Base-by-base conservation (phyloP, 2,329 filamentous ascomycete genomes). In the Paracamarosporium sp. region DNA sequence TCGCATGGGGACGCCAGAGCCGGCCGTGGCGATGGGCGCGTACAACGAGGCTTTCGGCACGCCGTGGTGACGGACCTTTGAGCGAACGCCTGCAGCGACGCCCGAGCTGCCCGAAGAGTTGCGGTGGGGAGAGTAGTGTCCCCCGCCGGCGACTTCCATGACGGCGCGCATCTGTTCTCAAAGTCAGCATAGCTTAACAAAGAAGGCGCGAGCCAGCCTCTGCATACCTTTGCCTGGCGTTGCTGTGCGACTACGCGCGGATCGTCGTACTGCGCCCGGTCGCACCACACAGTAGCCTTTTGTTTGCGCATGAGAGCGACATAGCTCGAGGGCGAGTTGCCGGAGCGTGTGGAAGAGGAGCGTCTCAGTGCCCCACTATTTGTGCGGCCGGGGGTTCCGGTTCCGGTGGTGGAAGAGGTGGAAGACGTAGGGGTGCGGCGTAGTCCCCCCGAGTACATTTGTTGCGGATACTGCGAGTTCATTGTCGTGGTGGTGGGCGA, bases 261-360 rank as follows among this genome's bases (percentile, higher is more conserved):
- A 74, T 99, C 95, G 77, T 98, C 93, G 61, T 91, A 88, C 76
- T 99, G 95, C 9, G 94, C 86, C 53, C 93, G 90, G 74, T 98
- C 95, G 80, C 93, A 97, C 95, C 95, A 99, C 4, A 99, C 95
- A 0, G 95, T 99, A 30, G 93, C 95, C 76, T 98, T 98, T 79
- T 99, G 95, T 76, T 93, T 94, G 61, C 95, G 88, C 80, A 99
- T 89, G n/a, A 97, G 84, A 33, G 95, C 93, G 50, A 99, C 95
- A 77, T 99, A 99, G 63, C 92, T 89, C n/a, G 84, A 84, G 1
- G 90, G 74, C 48, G 80, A 81, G 54, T 81, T 82, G 61, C 84
- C 86, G 22, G 92, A 96, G 68, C 92, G 88, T 50, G 90, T 90
- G 3, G 92, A 96, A 28, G 88, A 91, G 27, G 92, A 96, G 64